Evolutionary conservation across 2,329 filamentous ascomycete genomes (phyloP).

Genomic region (Beauveria caledonica): DNA sequence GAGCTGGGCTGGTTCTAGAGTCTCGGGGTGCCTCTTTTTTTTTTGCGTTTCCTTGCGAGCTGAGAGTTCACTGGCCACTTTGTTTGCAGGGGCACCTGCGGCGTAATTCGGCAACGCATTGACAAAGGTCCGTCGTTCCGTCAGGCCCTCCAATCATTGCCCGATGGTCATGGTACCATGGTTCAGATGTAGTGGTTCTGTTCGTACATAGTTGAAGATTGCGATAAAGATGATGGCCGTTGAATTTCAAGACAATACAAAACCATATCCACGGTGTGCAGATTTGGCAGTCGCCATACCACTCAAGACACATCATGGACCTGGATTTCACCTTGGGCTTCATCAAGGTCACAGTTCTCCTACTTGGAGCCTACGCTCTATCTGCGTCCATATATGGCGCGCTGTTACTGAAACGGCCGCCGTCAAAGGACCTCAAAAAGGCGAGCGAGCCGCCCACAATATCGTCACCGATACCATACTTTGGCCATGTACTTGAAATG

Average conservation of each 20-base stretch:
- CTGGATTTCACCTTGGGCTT: not conserved
- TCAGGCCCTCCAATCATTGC: not conserved
- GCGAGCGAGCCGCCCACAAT: conserved; percentile 4
- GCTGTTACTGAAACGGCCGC: not conserved
- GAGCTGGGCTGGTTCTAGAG: not conserved
- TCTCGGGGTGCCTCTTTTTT: not conserved
- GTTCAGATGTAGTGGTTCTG: not conserved
- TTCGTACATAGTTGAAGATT: not conserved
- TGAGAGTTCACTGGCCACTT: not conserved
- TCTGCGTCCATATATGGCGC: not conserved
- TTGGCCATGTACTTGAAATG: conserved; percentile 1
- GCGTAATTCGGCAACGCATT: not conserved
- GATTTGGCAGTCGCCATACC: not conserved
- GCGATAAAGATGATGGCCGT: not conserved
- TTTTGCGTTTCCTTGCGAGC: not conserved
- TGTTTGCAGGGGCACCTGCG: not conserved
- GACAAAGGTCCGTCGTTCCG: not conserved
- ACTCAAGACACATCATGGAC: not conserved
- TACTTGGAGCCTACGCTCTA: not conserved
- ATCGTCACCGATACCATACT: not conserved
- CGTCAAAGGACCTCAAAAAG: not conserved
- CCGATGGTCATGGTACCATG: not conserved
- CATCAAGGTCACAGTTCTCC: not conserved
- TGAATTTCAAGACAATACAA: not conserved
- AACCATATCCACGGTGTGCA: not conserved